phyloP scores from a whole-genome alignment of 768 basidiomycete species.

The Rhodotorula graminis region DNA sequence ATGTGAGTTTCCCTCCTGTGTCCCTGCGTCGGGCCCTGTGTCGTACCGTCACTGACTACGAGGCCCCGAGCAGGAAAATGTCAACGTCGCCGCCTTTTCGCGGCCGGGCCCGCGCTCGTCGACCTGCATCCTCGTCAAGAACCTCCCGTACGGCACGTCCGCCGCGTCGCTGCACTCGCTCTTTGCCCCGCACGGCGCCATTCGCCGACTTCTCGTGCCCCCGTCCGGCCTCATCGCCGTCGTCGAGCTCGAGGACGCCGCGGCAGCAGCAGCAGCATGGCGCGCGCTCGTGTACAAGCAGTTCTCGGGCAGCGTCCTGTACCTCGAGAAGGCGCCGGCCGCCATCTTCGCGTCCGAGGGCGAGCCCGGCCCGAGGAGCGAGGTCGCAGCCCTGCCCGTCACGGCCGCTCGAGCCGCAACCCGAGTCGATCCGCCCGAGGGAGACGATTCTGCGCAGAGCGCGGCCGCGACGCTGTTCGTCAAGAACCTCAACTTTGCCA shows the following conservation, averaged over 20 bases:
- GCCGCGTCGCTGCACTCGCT: constrained; percentile 68
- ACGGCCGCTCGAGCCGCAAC: too few species aligned
- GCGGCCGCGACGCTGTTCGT: constrained; percentile 70
- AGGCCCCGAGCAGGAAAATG: constrained; percentile 41
- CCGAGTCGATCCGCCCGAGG: too few species aligned
- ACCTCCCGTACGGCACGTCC: constrained; percentile 87
- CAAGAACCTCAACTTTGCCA: constrained; percentile 94
- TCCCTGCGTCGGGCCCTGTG: constrained; percentile 39
- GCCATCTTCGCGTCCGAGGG: constrained; percentile 65
- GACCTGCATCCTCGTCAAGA: constrained; percentile 86
- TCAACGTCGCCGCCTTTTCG: constrained; percentile 47
- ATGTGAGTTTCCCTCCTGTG: constrained; percentile 42
- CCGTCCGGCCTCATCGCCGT: constrained; percentile 90
- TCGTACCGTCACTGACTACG: not conserved
- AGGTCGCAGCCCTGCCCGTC: too few species aligned
- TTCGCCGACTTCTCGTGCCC: constrained; percentile 71
- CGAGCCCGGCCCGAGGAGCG: too few species aligned
- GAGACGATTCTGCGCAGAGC: too few species aligned
- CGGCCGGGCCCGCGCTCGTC: constrained; percentile 55
- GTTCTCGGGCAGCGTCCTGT: constrained; percentile 80
- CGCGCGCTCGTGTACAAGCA: constrained; percentile 78
- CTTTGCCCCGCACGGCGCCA: constrained; percentile 68
- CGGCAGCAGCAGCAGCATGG: constrained; percentile 71
- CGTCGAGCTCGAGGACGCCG: constrained; percentile 71
- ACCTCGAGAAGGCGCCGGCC: constrained; percentile 84